Evolutionary conservation across 352 stramenopile species (phyloP).

Genomic region (Pythium pyrilobum): DNA sequence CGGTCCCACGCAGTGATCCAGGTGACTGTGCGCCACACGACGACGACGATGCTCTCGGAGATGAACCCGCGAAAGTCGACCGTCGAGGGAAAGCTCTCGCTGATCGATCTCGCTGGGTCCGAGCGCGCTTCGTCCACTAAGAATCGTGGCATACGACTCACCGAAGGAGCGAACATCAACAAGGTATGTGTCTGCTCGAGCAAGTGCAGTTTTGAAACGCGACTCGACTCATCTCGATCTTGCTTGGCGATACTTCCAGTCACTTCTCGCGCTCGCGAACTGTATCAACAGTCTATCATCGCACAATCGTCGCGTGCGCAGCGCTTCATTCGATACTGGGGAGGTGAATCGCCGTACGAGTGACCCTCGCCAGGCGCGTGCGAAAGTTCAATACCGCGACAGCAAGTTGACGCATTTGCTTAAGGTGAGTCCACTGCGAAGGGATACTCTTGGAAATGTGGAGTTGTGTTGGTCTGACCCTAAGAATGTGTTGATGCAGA

Average conservation of each 20-base stretch:
- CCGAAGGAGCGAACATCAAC: constrained; percentile 65
- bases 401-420: constrained; percentile 84
- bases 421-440: constrained; percentile 34
- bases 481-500: constrained; percentile 18
- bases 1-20: constrained; percentile 83
- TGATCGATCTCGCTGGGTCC: constrained; percentile 82
- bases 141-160: constrained; percentile 56
- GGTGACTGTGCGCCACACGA: constrained; percentile 57
- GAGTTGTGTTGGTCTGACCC: not conserved
- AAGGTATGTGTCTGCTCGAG: constrained; percentile 22
- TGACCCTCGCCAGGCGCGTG: constrained; percentile 16
- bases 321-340: constrained; percentile 32
- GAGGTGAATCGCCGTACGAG: constrained; percentile 17
- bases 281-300: constrained; percentile 85
- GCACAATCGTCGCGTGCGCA: constrained; percentile 25
- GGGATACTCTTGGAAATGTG: no score
- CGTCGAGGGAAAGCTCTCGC: constrained; percentile 68
- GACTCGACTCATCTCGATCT: not conserved
- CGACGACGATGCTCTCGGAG: constrained; percentile 39
- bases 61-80: constrained; percentile 45
- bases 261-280: constrained; percentile 78
- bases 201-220: not conserved
- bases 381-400: constrained; percentile 80
- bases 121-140: constrained; percentile 78
- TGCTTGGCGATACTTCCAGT: constrained; percentile 17